Evolutionary conservation across 768 basidiomycete species (phyloP).

Genomic region (Hemileccinum rubropunctum): DNA sequence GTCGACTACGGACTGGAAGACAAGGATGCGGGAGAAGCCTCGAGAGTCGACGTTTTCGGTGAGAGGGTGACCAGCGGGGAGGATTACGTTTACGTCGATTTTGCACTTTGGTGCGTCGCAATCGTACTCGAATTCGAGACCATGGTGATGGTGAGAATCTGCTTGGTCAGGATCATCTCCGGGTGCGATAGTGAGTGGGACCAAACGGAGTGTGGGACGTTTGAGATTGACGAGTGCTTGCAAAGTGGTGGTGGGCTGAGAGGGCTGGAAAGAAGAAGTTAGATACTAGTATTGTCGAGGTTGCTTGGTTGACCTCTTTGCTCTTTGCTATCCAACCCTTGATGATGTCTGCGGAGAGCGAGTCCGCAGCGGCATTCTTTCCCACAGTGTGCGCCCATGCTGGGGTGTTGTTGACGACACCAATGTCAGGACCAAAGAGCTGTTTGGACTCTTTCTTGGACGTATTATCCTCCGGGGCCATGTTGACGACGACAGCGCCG

Average conservation of each 20-base stretch:
- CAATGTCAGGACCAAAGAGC: conserved; percentile 90
- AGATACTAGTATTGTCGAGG: background rate
- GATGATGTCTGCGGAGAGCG: conserved; percentile 79
- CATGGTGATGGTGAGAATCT: conserved; percentile 62
- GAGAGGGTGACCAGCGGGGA: conserved; percentile 63
- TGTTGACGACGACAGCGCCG: conserved; percentile 28
- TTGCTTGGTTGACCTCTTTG: conserved; percentile 59
- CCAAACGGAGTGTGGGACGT: conserved; percentile 79
- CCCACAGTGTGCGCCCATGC: conserved; percentile 65
- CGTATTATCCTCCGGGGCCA: conserved; percentile 12
- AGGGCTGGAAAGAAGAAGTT: conserved; percentile 43
- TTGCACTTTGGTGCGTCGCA: conserved; percentile 84
- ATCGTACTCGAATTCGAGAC: conserved; percentile 90
- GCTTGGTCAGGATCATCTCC: conserved; percentile 45
- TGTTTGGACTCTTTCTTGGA: conserved; percentile 58
- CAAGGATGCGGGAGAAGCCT: conserved; percentile 30
- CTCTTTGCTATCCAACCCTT: conserved; percentile 82
- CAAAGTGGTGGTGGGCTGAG: conserved; percentile 87
- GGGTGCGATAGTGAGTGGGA: conserved; percentile 50
- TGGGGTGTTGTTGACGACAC: conserved; percentile 65
- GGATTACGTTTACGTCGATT: conserved; percentile 73
- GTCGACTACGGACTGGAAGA: conserved; percentile 55
- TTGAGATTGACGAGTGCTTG: conserved; percentile 95
- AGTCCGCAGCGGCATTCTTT: conserved; percentile 62
- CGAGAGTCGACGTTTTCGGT: conserved; percentile 35